Percentiles rank a stretch among this genome's conserved stretches.
These are phyloP conservation scores for Candida andamanensis DNA, from an alignment of 805 yeast genomes.

Conservation along the genomic window DNA sequence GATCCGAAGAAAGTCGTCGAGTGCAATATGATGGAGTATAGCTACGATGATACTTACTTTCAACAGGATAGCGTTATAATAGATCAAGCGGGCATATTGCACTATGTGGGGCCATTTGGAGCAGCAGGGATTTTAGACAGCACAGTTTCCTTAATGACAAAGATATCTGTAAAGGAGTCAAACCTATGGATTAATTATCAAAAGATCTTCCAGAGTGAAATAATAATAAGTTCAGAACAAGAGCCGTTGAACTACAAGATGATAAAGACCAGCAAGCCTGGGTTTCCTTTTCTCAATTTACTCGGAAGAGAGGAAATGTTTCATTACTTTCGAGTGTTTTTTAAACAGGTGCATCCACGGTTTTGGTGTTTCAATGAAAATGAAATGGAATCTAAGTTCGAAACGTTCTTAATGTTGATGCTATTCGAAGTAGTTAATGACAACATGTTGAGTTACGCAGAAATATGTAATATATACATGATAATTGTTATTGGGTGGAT, in stretches of 20 bases:
- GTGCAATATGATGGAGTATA: too few relatives aligned
- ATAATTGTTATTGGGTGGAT: slow-evolving; percentile 19
- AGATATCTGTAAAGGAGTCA: slow-evolving; percentile 1
- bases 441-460: slow-evolving; percentile 3
- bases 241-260: slow-evolving; percentile 3
- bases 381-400: slow-evolving; percentile 1
- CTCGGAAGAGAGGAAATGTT: slow-evolving; percentile 8
- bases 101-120: slow-evolving; percentile 14
- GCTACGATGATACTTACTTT: too few relatives aligned
- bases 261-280: not conserved
- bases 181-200: slow-evolving; percentile 2
- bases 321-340: slow-evolving; percentile 7
- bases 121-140: slow-evolving; percentile 10
- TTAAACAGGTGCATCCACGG: slow-evolving; percentile 9
- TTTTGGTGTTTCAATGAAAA: slow-evolving; percentile 5
- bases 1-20: too few relatives aligned
- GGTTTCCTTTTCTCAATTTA: slow-evolving; percentile 8
- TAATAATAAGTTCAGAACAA: slow-evolving; percentile 9
- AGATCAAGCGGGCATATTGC: slow-evolving; percentile 12
- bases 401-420: slow-evolving; percentile 4
- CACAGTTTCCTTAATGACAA: slow-evolving; percentile 5
- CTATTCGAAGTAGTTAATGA: slow-evolving; percentile 4
- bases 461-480: slow-evolving; percentile 42
- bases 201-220: slow-evolving; percentile 2
- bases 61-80: slow-evolving; percentile 9